These are phyloP conservation scores for Rhododendron griersonianum DNA, from an alignment of 148 eudicot species.

Conservation along the genomic window DNA sequence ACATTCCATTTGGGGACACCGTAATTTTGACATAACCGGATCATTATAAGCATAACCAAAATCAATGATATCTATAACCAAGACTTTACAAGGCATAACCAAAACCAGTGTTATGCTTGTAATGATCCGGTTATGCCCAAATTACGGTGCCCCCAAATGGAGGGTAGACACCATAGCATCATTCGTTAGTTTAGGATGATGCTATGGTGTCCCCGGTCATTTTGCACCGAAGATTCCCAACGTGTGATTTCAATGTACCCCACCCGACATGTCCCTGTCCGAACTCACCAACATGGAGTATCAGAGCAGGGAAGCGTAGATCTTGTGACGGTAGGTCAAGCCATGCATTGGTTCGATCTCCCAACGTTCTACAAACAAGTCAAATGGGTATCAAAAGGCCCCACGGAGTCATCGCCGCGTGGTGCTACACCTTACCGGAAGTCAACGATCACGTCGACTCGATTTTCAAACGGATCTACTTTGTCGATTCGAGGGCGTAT, in stretches of 20 bases:
- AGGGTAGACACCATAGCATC: too few relatives aligned
- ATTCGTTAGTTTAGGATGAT: too few relatives aligned
- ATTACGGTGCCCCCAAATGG: too few relatives aligned
- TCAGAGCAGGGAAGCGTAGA: conserved; percentile 41
- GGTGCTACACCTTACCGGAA: conserved; percentile 67
- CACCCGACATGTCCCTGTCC: conserved; percentile 32
- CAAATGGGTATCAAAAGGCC: conserved; percentile 61
- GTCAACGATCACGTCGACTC: conserved; percentile 35
- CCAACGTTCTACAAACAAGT: conserved; percentile 49
- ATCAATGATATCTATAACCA: too few relatives aligned
- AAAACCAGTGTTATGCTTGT: too few relatives aligned
- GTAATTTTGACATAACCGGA: too few relatives aligned
- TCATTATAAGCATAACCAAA: too few relatives aligned
- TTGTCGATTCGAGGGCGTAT: conserved; percentile 21
- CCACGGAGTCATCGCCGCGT: conserved; percentile 69
- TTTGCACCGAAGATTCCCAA: conserved; percentile 56
- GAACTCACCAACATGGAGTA: conserved; percentile 25
- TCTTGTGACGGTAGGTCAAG: conserved; percentile 67
- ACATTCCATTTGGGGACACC: too few relatives aligned
- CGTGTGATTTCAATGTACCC: conserved; percentile 44
- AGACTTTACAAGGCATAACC: too few relatives aligned
- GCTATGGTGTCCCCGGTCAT: too few relatives aligned
- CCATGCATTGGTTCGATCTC: conserved; percentile 78
- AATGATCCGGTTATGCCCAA: too few relatives aligned
- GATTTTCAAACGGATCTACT: conserved; percentile 35